A percentile compares a stretch with the other conserved stretches of the same genome.
Conservation (phyloP, 306 rosid species). For the Trichosanthes truncata region DNA sequence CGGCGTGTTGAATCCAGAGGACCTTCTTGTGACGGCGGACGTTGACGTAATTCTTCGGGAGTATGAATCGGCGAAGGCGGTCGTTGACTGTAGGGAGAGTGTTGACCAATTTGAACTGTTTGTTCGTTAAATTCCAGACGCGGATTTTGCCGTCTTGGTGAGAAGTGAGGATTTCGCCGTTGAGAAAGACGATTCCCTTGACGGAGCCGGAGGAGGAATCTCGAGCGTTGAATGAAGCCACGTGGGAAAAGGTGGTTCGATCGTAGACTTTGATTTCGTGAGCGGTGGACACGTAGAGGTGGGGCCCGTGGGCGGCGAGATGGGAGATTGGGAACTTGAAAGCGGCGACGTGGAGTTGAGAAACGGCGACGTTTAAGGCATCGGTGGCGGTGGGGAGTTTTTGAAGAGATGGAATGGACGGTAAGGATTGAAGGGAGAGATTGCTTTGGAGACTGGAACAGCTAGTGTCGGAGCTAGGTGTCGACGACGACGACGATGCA, state of each 20-base stretch:
- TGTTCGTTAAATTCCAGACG: slow-evolving; percentile 32
- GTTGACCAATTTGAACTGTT: slow-evolving; percentile 24
- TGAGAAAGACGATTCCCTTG: slow-evolving; percentile 43
- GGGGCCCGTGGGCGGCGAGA: slow-evolving; percentile 38
- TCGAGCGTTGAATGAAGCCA: slow-evolving; percentile 29
- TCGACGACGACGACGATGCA: slow-evolving; percentile 14
- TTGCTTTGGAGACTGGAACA: slow-evolving; percentile 31
- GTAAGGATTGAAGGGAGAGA: slow-evolving; percentile 64
- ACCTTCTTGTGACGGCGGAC: slow-evolving; percentile 65
- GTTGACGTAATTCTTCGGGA: slow-evolving; percentile 55
- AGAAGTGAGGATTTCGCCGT: slow-evolving; percentile 39
- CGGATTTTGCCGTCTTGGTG: slow-evolving; percentile 85
- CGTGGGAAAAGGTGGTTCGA: slow-evolving; percentile 14
- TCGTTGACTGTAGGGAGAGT: slow-evolving; percentile 70
- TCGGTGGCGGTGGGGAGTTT: slow-evolving; percentile 38
- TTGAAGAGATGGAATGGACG: slow-evolving; percentile 75
- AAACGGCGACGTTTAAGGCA: slow-evolving; percentile 17
- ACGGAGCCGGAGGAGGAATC: slow-evolving; percentile 53
- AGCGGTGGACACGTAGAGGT: slow-evolving; percentile 58
- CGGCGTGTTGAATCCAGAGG: slow-evolving; percentile 83
- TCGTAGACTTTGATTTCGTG: slow-evolving; percentile 68
- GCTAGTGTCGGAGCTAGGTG: slow-evolving; percentile 11
- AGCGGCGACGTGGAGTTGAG: slow-evolving; percentile 33
- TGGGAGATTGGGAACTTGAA: slow-evolving; percentile 46
- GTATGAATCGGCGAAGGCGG: slow-evolving; percentile 49